Percentiles rank a stretch among this genome's conserved stretches.
Conservation (phyloP, 805 yeast genomes). For the Zygosaccharomyces bailii region DNA sequence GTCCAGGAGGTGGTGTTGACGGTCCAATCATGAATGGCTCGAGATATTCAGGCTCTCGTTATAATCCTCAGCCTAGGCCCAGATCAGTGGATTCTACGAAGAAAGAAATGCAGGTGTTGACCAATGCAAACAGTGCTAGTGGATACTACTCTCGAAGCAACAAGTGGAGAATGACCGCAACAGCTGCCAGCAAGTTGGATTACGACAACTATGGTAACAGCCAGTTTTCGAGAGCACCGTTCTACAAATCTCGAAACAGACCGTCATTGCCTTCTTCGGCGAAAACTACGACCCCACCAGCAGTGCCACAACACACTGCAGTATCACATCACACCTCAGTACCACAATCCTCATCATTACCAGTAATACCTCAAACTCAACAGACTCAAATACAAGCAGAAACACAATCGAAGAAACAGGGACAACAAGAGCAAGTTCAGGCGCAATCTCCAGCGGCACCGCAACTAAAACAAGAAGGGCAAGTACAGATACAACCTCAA, state of each 20-base stretch:
- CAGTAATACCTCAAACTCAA: neutral
- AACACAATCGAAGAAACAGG: neutral
- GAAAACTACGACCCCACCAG: neutral
- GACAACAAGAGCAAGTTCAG: neutral
- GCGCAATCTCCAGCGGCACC: neutral
- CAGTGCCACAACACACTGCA: neutral
- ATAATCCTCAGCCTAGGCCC: slow-evolving; percentile 28
- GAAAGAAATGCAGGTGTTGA: slow-evolving; percentile 7
- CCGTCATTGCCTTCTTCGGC: neutral
- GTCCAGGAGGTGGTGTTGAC: neutral
- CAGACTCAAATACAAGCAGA: neutral
- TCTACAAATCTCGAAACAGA: slow-evolving; percentile 17
- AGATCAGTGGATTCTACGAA: slow-evolving; percentile 18
- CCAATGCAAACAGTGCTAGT: slow-evolving; percentile 13
- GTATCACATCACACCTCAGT: neutral
- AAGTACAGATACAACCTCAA: neutral
- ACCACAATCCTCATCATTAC: no score
- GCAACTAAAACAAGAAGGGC: neutral
- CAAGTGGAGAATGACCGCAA: slow-evolving; percentile 25
- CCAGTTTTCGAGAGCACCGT: slow-evolving; percentile 11
- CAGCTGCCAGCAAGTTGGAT: slow-evolving; percentile 10
- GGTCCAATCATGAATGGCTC: slow-evolving; percentile 11
- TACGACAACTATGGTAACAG: slow-evolving; percentile 4
- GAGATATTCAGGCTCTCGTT: slow-evolving; percentile 25
- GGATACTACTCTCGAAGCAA: slow-evolving; percentile 22